Evolutionary conservation across 495 filamentous ascomycete species (phyloP).

Genomic region (Xylaria grammica): DNA sequence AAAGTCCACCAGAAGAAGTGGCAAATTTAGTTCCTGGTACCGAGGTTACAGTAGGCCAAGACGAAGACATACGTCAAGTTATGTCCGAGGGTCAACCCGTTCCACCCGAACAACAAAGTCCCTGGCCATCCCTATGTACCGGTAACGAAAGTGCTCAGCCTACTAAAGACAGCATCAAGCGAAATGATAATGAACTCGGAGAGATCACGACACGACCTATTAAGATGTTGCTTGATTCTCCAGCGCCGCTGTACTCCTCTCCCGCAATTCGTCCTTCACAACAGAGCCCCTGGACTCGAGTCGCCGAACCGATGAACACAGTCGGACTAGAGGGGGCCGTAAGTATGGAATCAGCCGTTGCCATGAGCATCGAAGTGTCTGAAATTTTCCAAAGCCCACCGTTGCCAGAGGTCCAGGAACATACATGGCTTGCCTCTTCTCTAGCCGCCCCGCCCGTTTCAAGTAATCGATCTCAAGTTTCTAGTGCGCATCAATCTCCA

Average conservation of each 20-base stretch:
- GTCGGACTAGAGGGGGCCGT: background rate
- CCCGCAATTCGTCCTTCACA: conserved; percentile 30
- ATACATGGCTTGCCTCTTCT: background rate
- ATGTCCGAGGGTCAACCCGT: background rate
- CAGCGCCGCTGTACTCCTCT: background rate
- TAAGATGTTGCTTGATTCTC: background rate
- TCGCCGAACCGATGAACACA: background rate
- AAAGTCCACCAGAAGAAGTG: background rate
- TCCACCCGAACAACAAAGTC: conserved; percentile 13
- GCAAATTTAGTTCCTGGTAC: background rate
- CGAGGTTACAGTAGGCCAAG: background rate
- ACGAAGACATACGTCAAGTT: background rate
- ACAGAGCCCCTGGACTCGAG: conserved; percentile 34
- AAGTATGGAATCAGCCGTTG: background rate
- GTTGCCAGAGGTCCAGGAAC: background rate
- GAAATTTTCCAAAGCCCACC: conserved; percentile 17
- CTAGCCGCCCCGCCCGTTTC: conserved; percentile 5
- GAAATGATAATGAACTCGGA: background rate
- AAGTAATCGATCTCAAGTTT: background rate
- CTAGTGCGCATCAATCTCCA: background rate
- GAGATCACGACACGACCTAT: background rate
- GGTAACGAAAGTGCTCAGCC: background rate
- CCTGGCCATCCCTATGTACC: background rate
- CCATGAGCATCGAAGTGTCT: background rate
- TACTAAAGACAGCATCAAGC: background rate